A percentile compares a stretch with the other conserved stretches of the same genome.
Evolutionary conservation across 352 stramenopile species (phyloP).

Genomic region (Globisporangium ultimum): DNA sequence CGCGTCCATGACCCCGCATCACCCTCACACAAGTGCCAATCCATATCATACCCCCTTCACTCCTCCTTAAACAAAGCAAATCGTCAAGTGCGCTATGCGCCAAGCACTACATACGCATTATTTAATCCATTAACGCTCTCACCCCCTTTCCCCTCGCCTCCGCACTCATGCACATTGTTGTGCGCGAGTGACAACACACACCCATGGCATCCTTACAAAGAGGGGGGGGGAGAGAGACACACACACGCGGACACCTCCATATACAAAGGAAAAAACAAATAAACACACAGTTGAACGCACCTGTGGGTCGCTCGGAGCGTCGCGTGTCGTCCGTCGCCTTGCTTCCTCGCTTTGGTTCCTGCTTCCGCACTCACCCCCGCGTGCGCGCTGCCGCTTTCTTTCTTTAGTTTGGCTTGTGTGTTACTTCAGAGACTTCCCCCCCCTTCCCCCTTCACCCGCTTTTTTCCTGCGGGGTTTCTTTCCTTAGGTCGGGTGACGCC

Average conservation of each 20-base stretch:
- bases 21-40: not conserved
- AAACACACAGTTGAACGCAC: not conserved
- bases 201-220: not conserved
- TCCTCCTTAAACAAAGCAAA: not conserved
- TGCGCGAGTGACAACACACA: conserved; percentile 11
- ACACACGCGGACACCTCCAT: too few species aligned
- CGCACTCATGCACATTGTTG: not conserved
- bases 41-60: not conserved
- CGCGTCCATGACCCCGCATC: too few species aligned
- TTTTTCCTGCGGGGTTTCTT: not conserved
- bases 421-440: conserved; percentile 5
- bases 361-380: too few species aligned
- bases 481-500: not conserved
- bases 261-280: not conserved
- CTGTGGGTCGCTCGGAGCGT: not conserved
- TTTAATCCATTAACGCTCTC: not conserved
- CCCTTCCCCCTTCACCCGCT: not conserved
- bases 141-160: not conserved
- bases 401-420: conserved; percentile 9
- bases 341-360: not conserved
- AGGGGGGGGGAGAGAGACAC: conserved; percentile 1
- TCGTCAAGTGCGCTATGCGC: not conserved
- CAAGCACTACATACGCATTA: not conserved
- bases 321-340: conserved; percentile 1
- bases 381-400: conserved; percentile 1